Evolutionary conservation across 768 basidiomycete genomes (phyloP), one percentile per base, ranked within the genome.

Genomic region (Phaeotremella skinneri): DNA sequence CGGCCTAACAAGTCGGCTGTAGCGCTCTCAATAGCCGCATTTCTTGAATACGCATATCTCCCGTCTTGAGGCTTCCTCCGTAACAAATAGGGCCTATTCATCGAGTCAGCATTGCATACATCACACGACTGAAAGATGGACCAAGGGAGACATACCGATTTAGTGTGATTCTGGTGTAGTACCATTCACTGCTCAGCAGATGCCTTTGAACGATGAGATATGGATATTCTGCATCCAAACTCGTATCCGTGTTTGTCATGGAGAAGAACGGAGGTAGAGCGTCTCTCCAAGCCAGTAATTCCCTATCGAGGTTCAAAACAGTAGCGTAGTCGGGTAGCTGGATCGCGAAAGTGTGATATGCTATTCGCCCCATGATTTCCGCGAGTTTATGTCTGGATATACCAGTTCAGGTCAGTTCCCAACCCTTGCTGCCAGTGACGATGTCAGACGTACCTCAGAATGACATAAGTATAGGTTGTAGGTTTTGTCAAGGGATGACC

Each of bases 11-110:
- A 63, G 62, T 78, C 78, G 20, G 78, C 76, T 9, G 72, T 75
- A 2, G 78, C 78, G n/a, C 74, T 74, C 49, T 77, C 78, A 56
- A 78, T 76, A 11, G 78, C 78, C 2, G 78, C 78, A 27, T 72
- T 69, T 48, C 73, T 66, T 2, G 75, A 76, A 49, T 78, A 78
- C 2, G 62, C 62, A 60, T 77, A 78, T 43, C 72, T 61, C 13
- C 69, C 63, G 55, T 72, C 68, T 45, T 67, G 66, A 23, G 71
- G 72, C 47, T 75, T 73, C 23, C 73, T 65, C 13, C 75, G 66
- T 14, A 78, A 59, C 21, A 78, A 61, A 56, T 77, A 78, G 3
- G 78, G 78, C 27, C 76, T 73, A 30, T 16, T 3, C 31, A 23
- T 13, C 17, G 25, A 5, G 16, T 56, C 50, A 65, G 52, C 31